Conservation (phyloP, 2,329 filamentous ascomycete genomes). For the Phyllosticta paracitricarpa region DNA sequence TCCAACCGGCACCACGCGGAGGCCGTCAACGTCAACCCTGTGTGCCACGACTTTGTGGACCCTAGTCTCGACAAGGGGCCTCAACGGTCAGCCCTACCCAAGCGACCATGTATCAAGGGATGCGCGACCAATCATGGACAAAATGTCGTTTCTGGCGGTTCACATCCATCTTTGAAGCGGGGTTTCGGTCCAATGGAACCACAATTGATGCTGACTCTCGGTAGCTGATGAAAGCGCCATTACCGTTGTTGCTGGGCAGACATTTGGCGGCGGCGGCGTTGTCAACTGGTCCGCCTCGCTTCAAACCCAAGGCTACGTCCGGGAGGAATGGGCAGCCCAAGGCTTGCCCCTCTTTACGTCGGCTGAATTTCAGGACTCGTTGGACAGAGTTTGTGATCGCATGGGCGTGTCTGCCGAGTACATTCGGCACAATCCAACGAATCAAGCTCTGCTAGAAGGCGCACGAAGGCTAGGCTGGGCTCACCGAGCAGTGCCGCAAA, state of each 20-base stretch:
- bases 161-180: not conserved
- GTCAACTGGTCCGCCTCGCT: slow-evolving; percentile 70
- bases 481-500: slow-evolving; percentile 63
- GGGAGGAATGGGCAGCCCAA: slow-evolving; percentile 66
- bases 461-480: slow-evolving; percentile 62
- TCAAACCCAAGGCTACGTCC: slow-evolving; percentile 64
- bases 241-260: slow-evolving; percentile 55
- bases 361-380: slow-evolving; percentile 61
- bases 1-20: too few species aligned
- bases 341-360: slow-evolving; percentile 67
- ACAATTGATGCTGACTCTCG: not conserved
- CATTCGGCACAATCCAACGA: slow-evolving; percentile 64
- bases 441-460: slow-evolving; percentile 64
- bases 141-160: slow-evolving; percentile 13
- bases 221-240: slow-evolving; percentile 36
- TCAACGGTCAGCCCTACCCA: not conserved
- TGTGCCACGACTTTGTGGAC: too few species aligned
- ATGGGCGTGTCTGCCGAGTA: slow-evolving; percentile 63
- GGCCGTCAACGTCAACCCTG: too few species aligned
- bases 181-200: not conserved
- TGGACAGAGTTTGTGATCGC: slow-evolving; percentile 67
- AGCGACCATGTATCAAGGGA: not conserved
- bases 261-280: slow-evolving; percentile 79
- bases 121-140: not conserved
- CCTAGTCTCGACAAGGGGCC: not conserved